Base-by-base conservation (phyloP, 106 monocot genomes). In the Dactylorhiza incarnata region DNA sequence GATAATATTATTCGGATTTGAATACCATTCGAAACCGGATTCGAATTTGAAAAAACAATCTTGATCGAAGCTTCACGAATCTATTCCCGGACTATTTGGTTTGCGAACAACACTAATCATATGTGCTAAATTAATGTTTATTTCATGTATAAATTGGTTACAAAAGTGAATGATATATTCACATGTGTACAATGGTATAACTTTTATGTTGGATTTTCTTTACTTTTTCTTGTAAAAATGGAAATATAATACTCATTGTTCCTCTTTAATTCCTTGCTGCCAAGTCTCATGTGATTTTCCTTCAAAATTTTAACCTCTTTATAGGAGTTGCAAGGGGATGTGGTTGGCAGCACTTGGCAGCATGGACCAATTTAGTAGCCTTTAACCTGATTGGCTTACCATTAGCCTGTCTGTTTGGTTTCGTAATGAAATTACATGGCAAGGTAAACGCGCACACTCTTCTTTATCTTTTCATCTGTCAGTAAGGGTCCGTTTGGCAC, bases 271-370 rank as follows among this genome's bases (percentile, higher is more conserved):
- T 59, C 12, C 22, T 6, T 20, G 9, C 9, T 20, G 22, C 7
- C 29, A 26, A 20, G 59, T 7, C 37, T 66, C 29, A 37, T 43
- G 12, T 37, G 4, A 11, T 4, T 11, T 14, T 66, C 12, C 66
- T 13, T 66, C 26, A 4, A 24, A 26, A 26, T 2, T 45, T 46
- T 69, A 14, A 25, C 22, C 22, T 48, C 6, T 45, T 5, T 7
- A n/a, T 16, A 90, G 89, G 95, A 48, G 95, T 92, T n/a, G 58
- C 95, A 22, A 92, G 95, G 81, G 95, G 95, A 45, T 90, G 92
- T 78, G 92, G 95, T 53, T 95, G 88, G 92, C 92, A 95, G 76
- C 88, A 92, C 73, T 77, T 95, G 71, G 92, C 92, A 37, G 95
- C 92, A 45, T 86, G 84, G 88, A 95, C 95, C 53, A 92, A 95